phyloP scores from a whole-genome alignment of 805 yeast genomes.

The Candida loeiensis region DNA sequence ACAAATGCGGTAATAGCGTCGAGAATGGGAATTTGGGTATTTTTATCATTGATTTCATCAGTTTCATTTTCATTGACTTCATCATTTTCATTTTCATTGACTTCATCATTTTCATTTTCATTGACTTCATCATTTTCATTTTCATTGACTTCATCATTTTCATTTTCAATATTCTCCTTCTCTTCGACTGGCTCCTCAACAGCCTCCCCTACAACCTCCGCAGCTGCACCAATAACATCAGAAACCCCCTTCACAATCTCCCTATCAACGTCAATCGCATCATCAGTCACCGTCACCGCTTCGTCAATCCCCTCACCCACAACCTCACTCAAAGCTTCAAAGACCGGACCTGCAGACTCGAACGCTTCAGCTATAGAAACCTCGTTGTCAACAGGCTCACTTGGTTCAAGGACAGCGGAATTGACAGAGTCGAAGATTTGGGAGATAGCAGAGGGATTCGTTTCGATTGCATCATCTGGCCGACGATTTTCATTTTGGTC shows the following conservation, averaged over 20 bases:
- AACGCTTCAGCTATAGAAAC: neutral
- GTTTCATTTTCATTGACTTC: neutral
- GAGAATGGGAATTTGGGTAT: too few species aligned
- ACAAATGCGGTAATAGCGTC: too few species aligned
- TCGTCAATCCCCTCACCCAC: neutral
- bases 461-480: neutral
- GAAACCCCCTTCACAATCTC: neutral
- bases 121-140: neutral
- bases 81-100: neutral
- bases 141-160: neutral
- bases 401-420: neutral
- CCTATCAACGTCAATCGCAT: neutral
- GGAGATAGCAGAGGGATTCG: neutral
- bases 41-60: neutral
- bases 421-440: neutral
- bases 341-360: neutral
- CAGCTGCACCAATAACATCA: too few species aligned
- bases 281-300: neutral
- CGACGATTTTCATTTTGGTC: neutral
- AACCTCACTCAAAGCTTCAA: neutral
- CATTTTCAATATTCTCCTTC: too few species aligned
- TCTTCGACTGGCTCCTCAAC: neutral
- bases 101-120: neutral
- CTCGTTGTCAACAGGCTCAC: neutral
- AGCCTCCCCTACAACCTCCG: neutral